Base-by-base conservation (phyloP, 2,329 filamentous ascomycete genomes). In the Neopestalotiopsis sp. region DNA sequence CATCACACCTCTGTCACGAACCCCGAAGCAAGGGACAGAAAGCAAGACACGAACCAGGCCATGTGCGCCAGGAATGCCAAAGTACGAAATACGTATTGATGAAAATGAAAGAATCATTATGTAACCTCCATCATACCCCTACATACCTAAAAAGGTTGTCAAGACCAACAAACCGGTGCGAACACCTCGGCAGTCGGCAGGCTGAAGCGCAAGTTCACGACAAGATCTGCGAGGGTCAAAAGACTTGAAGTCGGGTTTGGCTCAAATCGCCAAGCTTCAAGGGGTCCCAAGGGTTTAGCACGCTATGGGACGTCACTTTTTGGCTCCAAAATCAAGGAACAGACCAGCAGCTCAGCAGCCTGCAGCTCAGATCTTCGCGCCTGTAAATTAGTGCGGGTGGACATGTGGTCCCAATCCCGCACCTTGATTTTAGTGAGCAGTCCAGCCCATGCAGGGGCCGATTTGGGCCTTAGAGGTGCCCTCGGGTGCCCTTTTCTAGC, bases 321-420 rank as follows among this genome's bases (percentile, higher is more conserved):
- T 66, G 32, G 49, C 64, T 66, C 64, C 20, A 53, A 66, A 66
- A 66, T 66, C 64, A 66, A 57, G 64, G 64, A 56, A 66, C 40
- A 5, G 32, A 28, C 24, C 24, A 28, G 24, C 24, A 28, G 24
- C 24, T 28, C 24, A 28, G 3, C 24, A 28, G 24, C 24, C 24
- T 28, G 24, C 24, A 28, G 24, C 24, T 13, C 62, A 38, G 62
- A 65, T 40, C 62, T 28, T 40, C n/a, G 34, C 40, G 28, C 38
- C 24, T 40, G 28, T 65, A 10, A 38, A 7, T 38, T 38, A 38
- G 34, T 38, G 61, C 24, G 34, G 30, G 34, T 28, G 62, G 20
- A 58, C 62, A 53, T 53, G 45, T 53, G 45, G 45, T 38, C 17
- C 45, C 45, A 53, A 53, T 53, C 17, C 45, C 45, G 17, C 42